Percentiles rank a stretch among this genome's conserved stretches.
Conservation (phyloP, 306 rosid genomes). For the Abrus pulchellus region DNA sequence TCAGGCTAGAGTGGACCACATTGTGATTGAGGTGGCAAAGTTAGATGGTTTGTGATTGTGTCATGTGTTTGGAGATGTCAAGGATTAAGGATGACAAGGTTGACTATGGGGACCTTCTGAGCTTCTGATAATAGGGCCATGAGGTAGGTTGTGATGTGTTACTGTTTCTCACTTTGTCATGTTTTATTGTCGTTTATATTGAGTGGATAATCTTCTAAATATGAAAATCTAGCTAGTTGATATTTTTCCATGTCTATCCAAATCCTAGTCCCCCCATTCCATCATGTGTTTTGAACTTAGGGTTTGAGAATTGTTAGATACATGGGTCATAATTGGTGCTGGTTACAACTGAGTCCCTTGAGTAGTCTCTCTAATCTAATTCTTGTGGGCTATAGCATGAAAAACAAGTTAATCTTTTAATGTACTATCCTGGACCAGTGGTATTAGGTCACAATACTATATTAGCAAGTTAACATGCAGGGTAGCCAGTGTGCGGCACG, state of each 20-base stretch:
- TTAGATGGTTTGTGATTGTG: conserved; percentile 10
- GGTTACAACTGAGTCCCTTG: not conserved
- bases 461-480: not conserved
- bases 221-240: not conserved
- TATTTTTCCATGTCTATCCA: conserved; percentile 25
- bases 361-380: too few relatives aligned
- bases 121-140: not conserved
- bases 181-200: not conserved
- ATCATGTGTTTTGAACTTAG: not conserved
- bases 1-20: conserved; percentile 17
- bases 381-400: not conserved
- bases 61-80: conserved; percentile 27
- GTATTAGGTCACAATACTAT: not conserved
- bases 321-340: not conserved
- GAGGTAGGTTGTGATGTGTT: not conserved
- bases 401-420: not conserved
- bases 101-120: conserved; percentile 21
- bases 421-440: not conserved
- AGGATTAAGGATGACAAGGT: conserved; percentile 37
- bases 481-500: not conserved
- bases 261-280: not conserved
- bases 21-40: conserved; percentile 29
- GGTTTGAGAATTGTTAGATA: not conserved
- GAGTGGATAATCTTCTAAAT: conserved; percentile 23
- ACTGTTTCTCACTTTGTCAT: conserved; percentile 30